phyloP scores from a whole-genome alignment of 108 stramenopile species.

The Aurantiochytrium sp. region DNA sequence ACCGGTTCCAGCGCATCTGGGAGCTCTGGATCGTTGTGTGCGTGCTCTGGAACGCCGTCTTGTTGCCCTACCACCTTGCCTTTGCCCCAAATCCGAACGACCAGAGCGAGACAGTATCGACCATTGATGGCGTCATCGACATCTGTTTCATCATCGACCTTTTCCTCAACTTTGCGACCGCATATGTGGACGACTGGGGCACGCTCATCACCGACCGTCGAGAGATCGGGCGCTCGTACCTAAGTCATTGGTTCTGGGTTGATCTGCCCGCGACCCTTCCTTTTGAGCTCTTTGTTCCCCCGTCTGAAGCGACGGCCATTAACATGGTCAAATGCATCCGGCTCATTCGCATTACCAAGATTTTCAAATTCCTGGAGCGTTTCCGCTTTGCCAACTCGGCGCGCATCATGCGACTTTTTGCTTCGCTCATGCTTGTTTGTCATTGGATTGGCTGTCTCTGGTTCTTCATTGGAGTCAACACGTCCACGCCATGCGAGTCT shows the following conservation, averaged over 20 bases:
- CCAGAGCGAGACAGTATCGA: not conserved
- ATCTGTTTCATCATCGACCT: constrained; percentile 38
- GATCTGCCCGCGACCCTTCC: constrained; percentile 42
- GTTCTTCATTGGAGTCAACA: not conserved
- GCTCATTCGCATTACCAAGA: not conserved
- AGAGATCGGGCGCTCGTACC: not conserved
- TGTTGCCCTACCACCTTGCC: constrained; percentile 12
- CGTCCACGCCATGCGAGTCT: not conserved
- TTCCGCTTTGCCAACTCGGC: constrained; percentile 12
- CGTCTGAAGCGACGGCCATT: not conserved
- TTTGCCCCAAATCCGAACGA: constrained; percentile 17
- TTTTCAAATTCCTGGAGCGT: not conserved
- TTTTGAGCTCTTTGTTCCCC: constrained; percentile 24
- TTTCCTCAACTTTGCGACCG: constrained; percentile 40
- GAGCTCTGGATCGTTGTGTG: not conserved
- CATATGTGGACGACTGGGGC: constrained; percentile 26
- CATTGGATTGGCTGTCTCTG: constrained; percentile 4
- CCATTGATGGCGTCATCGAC: constrained; percentile 26
- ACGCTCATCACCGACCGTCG: not conserved
- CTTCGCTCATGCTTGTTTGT: constrained; percentile 10
- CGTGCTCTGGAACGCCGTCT: constrained; percentile 26
- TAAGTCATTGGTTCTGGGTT: constrained; percentile 38
- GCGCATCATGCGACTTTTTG: not conserved
- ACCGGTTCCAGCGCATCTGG: not conserved
- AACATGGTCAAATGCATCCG: not conserved